phyloP scores from a whole-genome alignment of 2,329 filamentous ascomycete genomes.

The Monilinia laxa region DNA sequence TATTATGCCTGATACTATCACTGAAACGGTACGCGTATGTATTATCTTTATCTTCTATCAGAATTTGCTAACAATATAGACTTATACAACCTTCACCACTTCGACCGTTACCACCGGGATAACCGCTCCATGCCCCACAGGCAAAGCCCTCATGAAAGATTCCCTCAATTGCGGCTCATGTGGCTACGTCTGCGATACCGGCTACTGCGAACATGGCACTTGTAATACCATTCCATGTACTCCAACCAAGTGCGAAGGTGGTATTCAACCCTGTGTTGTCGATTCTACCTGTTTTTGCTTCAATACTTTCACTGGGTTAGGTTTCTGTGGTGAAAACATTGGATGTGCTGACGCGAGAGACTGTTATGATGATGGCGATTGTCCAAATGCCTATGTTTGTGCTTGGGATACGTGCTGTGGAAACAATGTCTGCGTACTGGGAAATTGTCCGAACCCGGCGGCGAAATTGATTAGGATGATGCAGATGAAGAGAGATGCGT shows the following conservation, averaged over 20 bases:
- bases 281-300: conserved; percentile 18
- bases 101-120: conserved; percentile 15
- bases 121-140: conserved; percentile 2
- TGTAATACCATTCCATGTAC: conserved; percentile 13
- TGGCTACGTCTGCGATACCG: conserved; percentile 17
- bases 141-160: conserved; percentile 17
- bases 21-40: conserved; percentile 1
- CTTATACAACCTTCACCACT: conserved; percentile 14
- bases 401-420: conserved; percentile 23
- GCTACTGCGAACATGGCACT: conserved; percentile 22
- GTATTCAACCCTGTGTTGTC: conserved; percentile 17
- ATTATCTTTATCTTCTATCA: neutral
- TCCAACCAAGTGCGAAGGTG: conserved; percentile 11
- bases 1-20: conserved; percentile 6
- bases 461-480: neutral
- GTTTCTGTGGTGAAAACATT: conserved; percentile 19
- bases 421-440: conserved; percentile 19
- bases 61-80: neutral
- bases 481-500: conserved; percentile 7
- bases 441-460: conserved; percentile 19
- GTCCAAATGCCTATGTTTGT: conserved; percentile 18
- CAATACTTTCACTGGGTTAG: neutral
- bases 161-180: conserved; percentile 20
- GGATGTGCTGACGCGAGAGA: neutral
- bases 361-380: conserved; percentile 21